These are phyloP conservation scores for Verticillium klebahnii DNA, from an alignment of 2,329 filamentous ascomycete species.

Conservation along the genomic window DNA sequence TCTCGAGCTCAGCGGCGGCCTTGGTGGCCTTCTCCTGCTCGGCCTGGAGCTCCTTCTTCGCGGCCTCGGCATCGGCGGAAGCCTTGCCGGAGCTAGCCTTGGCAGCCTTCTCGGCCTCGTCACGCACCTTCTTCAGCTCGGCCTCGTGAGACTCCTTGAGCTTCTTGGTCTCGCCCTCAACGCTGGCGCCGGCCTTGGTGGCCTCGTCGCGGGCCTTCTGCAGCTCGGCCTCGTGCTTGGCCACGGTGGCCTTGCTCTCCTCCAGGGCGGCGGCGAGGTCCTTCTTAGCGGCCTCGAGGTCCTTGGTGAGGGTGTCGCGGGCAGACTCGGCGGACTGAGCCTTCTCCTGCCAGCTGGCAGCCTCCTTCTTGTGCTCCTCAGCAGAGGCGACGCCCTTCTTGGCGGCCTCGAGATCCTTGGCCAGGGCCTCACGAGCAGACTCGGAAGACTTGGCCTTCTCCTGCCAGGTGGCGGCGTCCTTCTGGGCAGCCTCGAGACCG, in stretches of 20 bases:
- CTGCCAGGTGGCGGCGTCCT: slow-evolving; percentile 19
- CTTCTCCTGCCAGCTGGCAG: slow-evolving; percentile 17
- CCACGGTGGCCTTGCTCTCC: slow-evolving; percentile 14
- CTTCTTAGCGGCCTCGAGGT: slow-evolving; percentile 17
- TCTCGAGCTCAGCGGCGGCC: slow-evolving; percentile 1
- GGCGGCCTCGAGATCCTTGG: slow-evolving; percentile 22
- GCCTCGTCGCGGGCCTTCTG: slow-evolving; percentile 13
- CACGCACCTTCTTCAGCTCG: slow-evolving; percentile 11
- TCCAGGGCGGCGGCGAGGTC: slow-evolving; percentile 15
- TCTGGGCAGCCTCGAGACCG: slow-evolving; percentile 21
- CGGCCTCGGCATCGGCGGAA: slow-evolving; percentile 10
- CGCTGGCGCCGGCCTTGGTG: slow-evolving; percentile 8
- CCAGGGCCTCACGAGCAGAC: slow-evolving; percentile 17
- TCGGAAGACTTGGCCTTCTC: slow-evolving; percentile 17
- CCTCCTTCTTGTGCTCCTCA: slow-evolving; percentile 20
- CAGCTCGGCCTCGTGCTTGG: slow-evolving; percentile 10
- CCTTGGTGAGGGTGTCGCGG: slow-evolving; percentile 8
- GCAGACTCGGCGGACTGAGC: slow-evolving; percentile 14
- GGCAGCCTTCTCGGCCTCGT: slow-evolving; percentile 13
- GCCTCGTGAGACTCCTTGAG: slow-evolving; percentile 5
- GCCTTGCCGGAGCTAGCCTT: slow-evolving; percentile 7
- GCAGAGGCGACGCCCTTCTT: slow-evolving; percentile 17
- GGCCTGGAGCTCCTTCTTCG: slow-evolving; percentile 13
- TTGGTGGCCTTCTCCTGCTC: slow-evolving; percentile 8
- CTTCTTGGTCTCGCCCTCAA: slow-evolving; percentile 7